phyloP scores from a whole-genome alignment of 371 early-diverging fungal genomes.

The Thermomucor indicae-seudaticae region DNA sequence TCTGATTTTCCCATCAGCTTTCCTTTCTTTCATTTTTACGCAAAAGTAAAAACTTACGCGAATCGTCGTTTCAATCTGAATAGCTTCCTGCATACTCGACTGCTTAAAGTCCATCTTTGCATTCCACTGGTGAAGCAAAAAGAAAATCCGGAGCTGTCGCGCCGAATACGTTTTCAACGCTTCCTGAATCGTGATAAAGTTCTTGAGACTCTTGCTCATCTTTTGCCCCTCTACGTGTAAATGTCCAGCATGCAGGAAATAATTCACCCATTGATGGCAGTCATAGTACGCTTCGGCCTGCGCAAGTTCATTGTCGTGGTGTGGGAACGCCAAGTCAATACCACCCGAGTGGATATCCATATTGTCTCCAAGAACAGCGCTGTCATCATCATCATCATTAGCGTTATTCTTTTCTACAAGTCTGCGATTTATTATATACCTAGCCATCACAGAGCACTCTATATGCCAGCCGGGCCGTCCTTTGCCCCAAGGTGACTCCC shows the following conservation, averaged over 20 bases:
- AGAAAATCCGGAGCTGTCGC: slow-evolving; percentile 92
- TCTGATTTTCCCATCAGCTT: too few relatives aligned
- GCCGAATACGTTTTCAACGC: slow-evolving; percentile 83
- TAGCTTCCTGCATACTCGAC: slow-evolving; percentile 82
- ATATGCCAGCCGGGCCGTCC: slow-evolving; percentile 99
- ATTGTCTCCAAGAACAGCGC: slow-evolving; percentile 84
- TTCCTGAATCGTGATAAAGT: slow-evolving; percentile 96
- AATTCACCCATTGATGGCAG: slow-evolving; percentile 96
- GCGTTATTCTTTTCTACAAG: background rate
- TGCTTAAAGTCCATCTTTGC: slow-evolving; percentile 87
- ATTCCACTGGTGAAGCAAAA: slow-evolving; percentile 93
- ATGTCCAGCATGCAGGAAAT: slow-evolving; percentile 99
- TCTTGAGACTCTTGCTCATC: slow-evolving; percentile 99
- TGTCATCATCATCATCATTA: slow-evolving; percentile 4
- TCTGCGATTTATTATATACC: slow-evolving; percentile 10
- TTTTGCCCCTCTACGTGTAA: slow-evolving; percentile 98
- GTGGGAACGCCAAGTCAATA: slow-evolving; percentile 98
- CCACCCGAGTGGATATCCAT: slow-evolving; percentile 99
- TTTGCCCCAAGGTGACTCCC: slow-evolving; percentile 94
- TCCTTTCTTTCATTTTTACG: too few relatives aligned
- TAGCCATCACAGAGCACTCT: slow-evolving; percentile 99
- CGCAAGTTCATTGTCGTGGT: slow-evolving; percentile 99
- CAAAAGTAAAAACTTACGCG: slow-evolving; percentile 50
- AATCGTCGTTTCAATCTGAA: slow-evolving; percentile 73
- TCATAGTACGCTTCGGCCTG: slow-evolving; percentile 95